A percentile compares a stretch with the other conserved stretches of the same genome.
These are phyloP conservation scores for Flaveria bidentis DNA, from an alignment of 129 eudicot species.

Conservation along the genomic window DNA sequence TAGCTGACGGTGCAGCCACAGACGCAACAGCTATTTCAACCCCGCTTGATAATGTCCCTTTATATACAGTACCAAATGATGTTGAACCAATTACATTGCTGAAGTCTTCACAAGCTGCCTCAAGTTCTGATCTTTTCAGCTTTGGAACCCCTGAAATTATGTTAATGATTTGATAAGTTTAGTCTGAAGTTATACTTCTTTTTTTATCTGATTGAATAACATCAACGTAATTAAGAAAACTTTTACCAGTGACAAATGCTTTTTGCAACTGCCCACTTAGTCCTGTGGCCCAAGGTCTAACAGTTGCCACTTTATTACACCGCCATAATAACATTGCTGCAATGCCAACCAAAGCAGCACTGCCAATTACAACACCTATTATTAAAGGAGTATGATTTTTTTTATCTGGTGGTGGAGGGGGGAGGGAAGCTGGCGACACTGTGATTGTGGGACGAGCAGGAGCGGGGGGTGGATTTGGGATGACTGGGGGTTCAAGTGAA, in stretches of 20 bases:
- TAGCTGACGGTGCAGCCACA: constrained; percentile 53
- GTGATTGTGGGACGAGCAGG: constrained; percentile 20
- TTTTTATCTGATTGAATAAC: background rate
- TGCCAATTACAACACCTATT: constrained; percentile 46
- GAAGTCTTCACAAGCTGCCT: constrained; percentile 98
- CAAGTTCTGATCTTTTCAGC: constrained; percentile 83
- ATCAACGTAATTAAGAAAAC: background rate
- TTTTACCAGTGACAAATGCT: constrained; percentile 82
- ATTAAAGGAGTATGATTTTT: constrained; percentile 14
- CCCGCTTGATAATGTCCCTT: constrained; percentile 94
- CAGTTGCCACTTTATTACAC: constrained; percentile 55
- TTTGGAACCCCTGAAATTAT: constrained; percentile 75
- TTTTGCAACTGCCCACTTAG: constrained; percentile 89
- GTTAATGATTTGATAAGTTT: constrained; percentile 12
- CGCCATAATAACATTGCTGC: constrained; percentile 39
- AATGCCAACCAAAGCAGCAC: constrained; percentile 44
- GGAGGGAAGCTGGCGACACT: constrained; percentile 31
- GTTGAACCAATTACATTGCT: constrained; percentile 86
- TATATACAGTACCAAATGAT: constrained; percentile 68
- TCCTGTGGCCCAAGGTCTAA: constrained; percentile 87
- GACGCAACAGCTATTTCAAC: constrained; percentile 93
- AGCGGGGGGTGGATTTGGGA: constrained; percentile 12
- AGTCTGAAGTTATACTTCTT: background rate
- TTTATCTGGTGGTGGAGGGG: background rate
- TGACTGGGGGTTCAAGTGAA: constrained; percentile 34